A percentile compares a stretch with the other conserved stretches of the same genome.
phyloP scores from a whole-genome alignment of 2,329 filamentous ascomycete genomes.

The Botrytis paeoniae region DNA sequence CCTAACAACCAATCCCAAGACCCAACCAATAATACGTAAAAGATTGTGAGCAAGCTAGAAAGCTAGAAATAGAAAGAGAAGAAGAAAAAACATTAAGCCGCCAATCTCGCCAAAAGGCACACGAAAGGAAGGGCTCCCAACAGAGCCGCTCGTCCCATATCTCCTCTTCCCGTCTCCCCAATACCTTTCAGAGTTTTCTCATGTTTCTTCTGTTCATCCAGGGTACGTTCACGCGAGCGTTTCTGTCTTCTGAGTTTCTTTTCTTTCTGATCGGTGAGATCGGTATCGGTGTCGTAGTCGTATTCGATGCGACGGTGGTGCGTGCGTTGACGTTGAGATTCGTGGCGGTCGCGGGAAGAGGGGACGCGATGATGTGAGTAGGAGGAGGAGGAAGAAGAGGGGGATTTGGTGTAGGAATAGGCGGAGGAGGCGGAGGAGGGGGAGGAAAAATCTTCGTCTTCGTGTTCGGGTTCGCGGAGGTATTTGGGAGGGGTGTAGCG shows the following conservation, averaged over 20 bases:
- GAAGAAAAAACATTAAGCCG: not conserved
- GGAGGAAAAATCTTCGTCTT: constrained; percentile 19
- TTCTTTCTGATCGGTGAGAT: not conserved
- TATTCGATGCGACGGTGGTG: constrained; percentile 11
- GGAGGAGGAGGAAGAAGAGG: not conserved
- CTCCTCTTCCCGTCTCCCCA: not conserved
- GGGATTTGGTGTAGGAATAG: not conserved
- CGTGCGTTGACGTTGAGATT: not conserved
- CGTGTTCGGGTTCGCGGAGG: constrained; percentile 14
- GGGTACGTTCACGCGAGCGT: not conserved
- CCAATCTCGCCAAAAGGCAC: constrained; percentile 8
- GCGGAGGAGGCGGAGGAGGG: not conserved
- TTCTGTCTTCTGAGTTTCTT: not conserved
- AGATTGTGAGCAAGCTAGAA: not conserved
- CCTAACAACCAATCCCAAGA: too few species aligned
- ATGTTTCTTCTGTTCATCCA: constrained; percentile 2
- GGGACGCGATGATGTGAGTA: not conserved
- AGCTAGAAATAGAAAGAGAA: not conserved
- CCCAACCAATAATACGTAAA: not conserved
- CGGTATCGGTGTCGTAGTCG: constrained; percentile 6
- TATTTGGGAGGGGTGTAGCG: not conserved
- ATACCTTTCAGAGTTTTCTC: constrained; percentile 6
- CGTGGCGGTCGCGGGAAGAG: not conserved
- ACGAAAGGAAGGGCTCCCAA: constrained; percentile 1
- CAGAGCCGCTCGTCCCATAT: constrained; percentile 14